Evolutionary conservation across 2,329 filamentous ascomycete species (phyloP).

Genomic region (Chlorencoelia australis): DNA sequence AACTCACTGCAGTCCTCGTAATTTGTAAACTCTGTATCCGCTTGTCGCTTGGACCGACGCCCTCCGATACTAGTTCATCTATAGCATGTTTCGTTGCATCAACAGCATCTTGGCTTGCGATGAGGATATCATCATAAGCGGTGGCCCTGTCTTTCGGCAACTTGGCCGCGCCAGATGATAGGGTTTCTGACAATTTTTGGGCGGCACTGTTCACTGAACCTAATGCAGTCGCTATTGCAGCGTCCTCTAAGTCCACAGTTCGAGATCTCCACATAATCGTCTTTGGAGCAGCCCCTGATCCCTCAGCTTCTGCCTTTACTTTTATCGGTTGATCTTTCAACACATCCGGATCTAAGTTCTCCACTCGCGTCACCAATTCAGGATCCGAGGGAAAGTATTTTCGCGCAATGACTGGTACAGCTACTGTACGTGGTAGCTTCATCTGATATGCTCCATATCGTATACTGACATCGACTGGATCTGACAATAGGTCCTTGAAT

Average conservation of each 20-base stretch:
- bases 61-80: slow-evolving; percentile 77
- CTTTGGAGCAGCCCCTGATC: slow-evolving; percentile 51
- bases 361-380: slow-evolving; percentile 54
- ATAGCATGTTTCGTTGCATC: slow-evolving; percentile 91
- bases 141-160: slow-evolving; percentile 61
- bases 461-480: slow-evolving; percentile 85
- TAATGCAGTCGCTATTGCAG: slow-evolving; percentile 78
- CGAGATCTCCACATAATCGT: slow-evolving; percentile 79
- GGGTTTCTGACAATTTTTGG: slow-evolving; percentile 36
- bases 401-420: slow-evolving; percentile 68
- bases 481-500: slow-evolving; percentile 76
- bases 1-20: slow-evolving; percentile 86
- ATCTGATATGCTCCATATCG: slow-evolving; percentile 91
- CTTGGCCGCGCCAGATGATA: slow-evolving; percentile 35
- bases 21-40: slow-evolving; percentile 90
- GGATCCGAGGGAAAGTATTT: slow-evolving; percentile 65
- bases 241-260: slow-evolving; percentile 83
- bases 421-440: slow-evolving; percentile 74
- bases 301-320: slow-evolving; percentile 39
- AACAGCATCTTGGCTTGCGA: slow-evolving; percentile 83
- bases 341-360: slow-evolving; percentile 58
- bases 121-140: slow-evolving; percentile 84
- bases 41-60: slow-evolving; percentile 70
- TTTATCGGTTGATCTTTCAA: slow-evolving; percentile 47
- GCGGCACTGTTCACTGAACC: slow-evolving; percentile 53